Evolutionary conservation across 2,329 filamentous ascomycete genomes (phyloP), one percentile per base, ranked within the genome.

Genomic region (Leptodontidium sp.): DNA sequence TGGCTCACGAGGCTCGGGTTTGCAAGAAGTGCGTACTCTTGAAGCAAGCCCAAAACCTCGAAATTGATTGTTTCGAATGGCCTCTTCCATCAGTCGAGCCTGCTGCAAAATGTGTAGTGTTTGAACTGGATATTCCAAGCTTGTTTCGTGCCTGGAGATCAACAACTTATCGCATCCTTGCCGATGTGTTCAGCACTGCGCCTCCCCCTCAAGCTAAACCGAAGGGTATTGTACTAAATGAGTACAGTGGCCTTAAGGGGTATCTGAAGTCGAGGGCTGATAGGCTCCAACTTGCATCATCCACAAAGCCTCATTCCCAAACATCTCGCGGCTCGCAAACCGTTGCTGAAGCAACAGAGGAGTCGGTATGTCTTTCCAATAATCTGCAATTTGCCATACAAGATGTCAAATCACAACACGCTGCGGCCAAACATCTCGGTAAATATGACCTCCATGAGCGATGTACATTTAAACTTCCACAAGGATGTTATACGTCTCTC

Each of bases 41-140:
- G 2, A 4, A 6, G 0, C 1, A 75, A n/a, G 85, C 85, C 0
- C 57, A 79, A 0, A 1, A 3, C 0, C 66, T 90, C 0, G 47
- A 32, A 0, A 88, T 91, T 8, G 0, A 52, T 0, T 74, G 87
- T 9, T 80, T 87, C 70, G 88, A 90, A 73, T 89, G 86, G 86
- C 87, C 88, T 0, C 77, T 90, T 0, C 83, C 86, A 38, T 52
- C 0, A 0, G n/a, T 26, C 15, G 49, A 64, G n/a, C 11, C 26
- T 14, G 35, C 79, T 12, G 80, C 80, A 0, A 83, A 85, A 67
- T 79, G 84, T 0, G 80, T 81, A 0, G 79, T 89, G 0, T 90
- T 90, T 61, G 87, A 90, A 70, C 76, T 89, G 0, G 63, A 72
- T 0, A 70, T 82, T 0, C 86, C 87, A 0, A 4, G 26, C 0